Evolutionary conservation across 2,329 filamentous ascomycete genomes (phyloP), one percentile per base, ranked within the genome.

Genomic region (Penicillium italicum): DNA sequence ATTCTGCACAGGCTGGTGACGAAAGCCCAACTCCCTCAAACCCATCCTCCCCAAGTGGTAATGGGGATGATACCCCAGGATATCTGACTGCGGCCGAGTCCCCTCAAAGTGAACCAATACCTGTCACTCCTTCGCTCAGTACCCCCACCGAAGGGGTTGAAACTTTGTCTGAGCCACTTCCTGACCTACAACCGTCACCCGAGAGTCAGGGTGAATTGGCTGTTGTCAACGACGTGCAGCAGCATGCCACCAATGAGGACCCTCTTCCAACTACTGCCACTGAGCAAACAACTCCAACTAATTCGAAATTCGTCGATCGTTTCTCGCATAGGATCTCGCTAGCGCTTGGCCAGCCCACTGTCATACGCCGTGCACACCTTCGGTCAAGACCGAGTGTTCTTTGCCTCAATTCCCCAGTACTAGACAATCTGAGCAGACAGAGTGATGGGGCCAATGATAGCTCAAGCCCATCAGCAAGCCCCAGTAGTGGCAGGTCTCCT

Each of bases 341-440:
- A 26, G 67, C 72, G 6, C 75, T 77, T 60, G 71, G 71, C 2
- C 67, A 71, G 34, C 67, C 72, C 20, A 77, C 75, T 6, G 70
- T 77, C 7, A 73, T 77, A 44, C 74, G 66, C 47, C 73, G 74
- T 48, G 62, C 68, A 2, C 67, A 70, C 53, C 60, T 73, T 7
- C 68, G 68, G 20, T 60, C 65, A 5, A 70, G 74, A 40, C 71
- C 71, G 4, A 72, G 62, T 36, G 65, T 75, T 44, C 62, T 61
- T 26, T 62, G 61, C 31, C 50, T 61, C 16, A 59, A 67, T 6
- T 62, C 59, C 34, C 59, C 62, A 2, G 49, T 51, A 5, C 24
- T 53, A 1, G 48, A 53, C 6, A 33, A 50, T 33, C 36, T 65
- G 7, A 54, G 53, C n/a, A 67, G 63, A 28, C 60, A 66, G 31